Conservation (phyloP, 2,329 filamentous ascomycete genomes). For the Mycosphaerella sp. region DNA sequence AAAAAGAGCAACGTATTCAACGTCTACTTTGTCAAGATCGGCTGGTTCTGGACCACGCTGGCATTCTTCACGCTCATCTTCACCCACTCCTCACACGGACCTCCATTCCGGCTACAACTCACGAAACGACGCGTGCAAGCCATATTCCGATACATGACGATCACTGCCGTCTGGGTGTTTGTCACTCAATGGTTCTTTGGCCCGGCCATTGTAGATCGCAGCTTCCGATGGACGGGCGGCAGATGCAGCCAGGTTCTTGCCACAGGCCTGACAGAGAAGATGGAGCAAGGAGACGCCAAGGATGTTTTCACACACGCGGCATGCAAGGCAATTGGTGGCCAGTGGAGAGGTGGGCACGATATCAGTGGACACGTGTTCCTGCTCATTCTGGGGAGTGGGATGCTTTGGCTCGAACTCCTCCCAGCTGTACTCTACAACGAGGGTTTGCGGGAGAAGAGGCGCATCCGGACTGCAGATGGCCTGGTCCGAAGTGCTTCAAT, state of each 20-base stretch:
- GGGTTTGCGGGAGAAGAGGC: constrained; percentile 54
- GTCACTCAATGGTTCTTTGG: constrained; percentile 98
- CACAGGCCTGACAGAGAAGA: constrained; percentile 38
- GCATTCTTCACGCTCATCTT: constrained; percentile 65
- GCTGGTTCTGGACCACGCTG: constrained; percentile 83
- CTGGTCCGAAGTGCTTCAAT: constrained; percentile 46
- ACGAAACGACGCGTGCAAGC: constrained; percentile 52
- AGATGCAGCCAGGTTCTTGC: constrained; percentile 59
- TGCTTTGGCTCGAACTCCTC: constrained; percentile 76
- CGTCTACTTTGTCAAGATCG: constrained; percentile 84
- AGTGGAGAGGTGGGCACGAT: constrained; percentile 91
- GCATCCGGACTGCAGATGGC: constrained; percentile 60
- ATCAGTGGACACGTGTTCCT: constrained; percentile 94
- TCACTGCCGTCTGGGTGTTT: constrained; percentile 74
- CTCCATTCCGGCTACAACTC: constrained; percentile 36
- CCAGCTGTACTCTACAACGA: constrained; percentile 48
- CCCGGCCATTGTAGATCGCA: constrained; percentile 78
- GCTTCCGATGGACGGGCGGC: constrained; percentile 83
- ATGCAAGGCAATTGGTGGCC: constrained; percentile 74
- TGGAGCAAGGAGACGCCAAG: constrained; percentile 38
- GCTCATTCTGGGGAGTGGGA: constrained; percentile 74
- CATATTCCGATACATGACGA: constrained; percentile 58
- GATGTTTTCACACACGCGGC: constrained; percentile 64
- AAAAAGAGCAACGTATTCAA: constrained; percentile 93
- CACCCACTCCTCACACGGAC: constrained; percentile 56